Base-by-base conservation (phyloP, 768 basidiomycete species). In the Macrolepiota dolichaula region DNA sequence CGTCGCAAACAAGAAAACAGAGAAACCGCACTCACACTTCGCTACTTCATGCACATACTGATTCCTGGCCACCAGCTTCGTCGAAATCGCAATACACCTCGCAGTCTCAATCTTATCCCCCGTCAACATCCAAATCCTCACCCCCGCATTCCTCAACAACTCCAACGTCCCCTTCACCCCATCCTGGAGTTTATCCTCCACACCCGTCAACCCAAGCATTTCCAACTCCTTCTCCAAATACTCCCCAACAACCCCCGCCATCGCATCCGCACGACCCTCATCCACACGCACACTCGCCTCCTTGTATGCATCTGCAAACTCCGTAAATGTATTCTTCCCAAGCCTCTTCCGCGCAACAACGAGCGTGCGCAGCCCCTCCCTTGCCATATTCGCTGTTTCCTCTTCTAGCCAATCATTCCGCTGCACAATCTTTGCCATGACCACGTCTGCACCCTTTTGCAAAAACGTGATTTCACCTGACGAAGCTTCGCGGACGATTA, bases 51-150 rank as follows among this genome's bases (percentile, higher is more conserved):
- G 95, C 36, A 99, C 97, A 70, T 97, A 98, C 73, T 99, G 97
- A 68, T 94, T 94, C 67, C 97, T 82, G 24, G 93, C 89, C 7
- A 98, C 97, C 54, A 98, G 78, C 71, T 98, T 98, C 6, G 93
- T 97, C 38, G 95, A 97, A 64, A 98, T 94, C 4, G 96, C 96
- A 69, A 99, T 99, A 73, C 95, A 96, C 38, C 96, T 89, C 4
- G 97, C 97, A 2, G 97, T 99, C 79, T 99, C 97, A 53, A 98
- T 94, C 78, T 98, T 99, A 74, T 99, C 97, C 1, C 97, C 96
- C 0, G 97, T 99, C 67, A 98, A 79, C 97, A 98, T 98, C 97
- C 97, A 99, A 61, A 99, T 98, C 81, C 92, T 97, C 74, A 99
- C 87, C 3, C 96, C 96, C 0, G 96, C 97, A 71, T 98, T 98